Percentiles rank a stretch among this genome's conserved stretches.
These are phyloP conservation scores for Trichosporon sp. DNA, from an alignment of 1,284 basidiomycete genomes.

Conservation along the genomic window DNA sequence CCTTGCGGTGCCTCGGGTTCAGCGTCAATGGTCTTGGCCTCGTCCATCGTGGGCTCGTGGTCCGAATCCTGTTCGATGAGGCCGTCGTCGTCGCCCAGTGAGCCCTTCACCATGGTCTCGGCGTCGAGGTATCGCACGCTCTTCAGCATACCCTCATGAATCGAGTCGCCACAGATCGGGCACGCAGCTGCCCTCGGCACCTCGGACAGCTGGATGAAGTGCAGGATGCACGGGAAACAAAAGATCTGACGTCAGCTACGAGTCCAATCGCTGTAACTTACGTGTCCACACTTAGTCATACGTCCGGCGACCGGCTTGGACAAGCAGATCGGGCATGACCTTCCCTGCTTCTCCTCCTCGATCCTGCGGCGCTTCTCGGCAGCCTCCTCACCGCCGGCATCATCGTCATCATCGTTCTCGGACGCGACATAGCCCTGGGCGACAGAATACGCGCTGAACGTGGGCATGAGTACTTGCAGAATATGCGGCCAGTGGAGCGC, in stretches of 20 bases:
- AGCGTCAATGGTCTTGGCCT: slow-evolving; percentile 57
- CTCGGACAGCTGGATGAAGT: slow-evolving; percentile 82
- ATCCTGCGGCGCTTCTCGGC: slow-evolving; percentile 39
- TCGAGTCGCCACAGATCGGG: slow-evolving; percentile 93
- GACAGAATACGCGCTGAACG: slow-evolving; percentile 59
- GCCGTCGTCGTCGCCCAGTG: slow-evolving; percentile 37
- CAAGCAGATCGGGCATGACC: slow-evolving; percentile 92
- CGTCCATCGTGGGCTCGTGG: slow-evolving; percentile 27
- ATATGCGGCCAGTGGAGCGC: slow-evolving; percentile 97
- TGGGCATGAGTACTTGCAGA: slow-evolving; percentile 89
- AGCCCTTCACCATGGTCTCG: slow-evolving; percentile 45
- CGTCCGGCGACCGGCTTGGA: slow-evolving; percentile 79
- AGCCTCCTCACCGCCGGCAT: slow-evolving; percentile 45
- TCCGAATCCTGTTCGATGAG: slow-evolving; percentile 9
- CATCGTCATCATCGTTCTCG: slow-evolving; percentile 39
- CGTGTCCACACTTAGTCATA: slow-evolving; percentile 97
- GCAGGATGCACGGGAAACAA: slow-evolving; percentile 59
- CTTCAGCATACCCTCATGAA: slow-evolving; percentile 89
- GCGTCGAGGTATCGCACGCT: slow-evolving; percentile 67
- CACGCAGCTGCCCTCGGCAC: slow-evolving; percentile 82
- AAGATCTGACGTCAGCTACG: slow-evolving; percentile 33
- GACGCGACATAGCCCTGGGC: slow-evolving; percentile 53
- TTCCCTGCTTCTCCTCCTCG: slow-evolving; percentile 56
- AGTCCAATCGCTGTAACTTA: slow-evolving; percentile 59
- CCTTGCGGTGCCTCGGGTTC: slow-evolving; percentile 15